These are phyloP conservation scores for Erythrophleum ivorense DNA, from an alignment of 331 rosid genomes.

Conservation along the genomic window DNA sequence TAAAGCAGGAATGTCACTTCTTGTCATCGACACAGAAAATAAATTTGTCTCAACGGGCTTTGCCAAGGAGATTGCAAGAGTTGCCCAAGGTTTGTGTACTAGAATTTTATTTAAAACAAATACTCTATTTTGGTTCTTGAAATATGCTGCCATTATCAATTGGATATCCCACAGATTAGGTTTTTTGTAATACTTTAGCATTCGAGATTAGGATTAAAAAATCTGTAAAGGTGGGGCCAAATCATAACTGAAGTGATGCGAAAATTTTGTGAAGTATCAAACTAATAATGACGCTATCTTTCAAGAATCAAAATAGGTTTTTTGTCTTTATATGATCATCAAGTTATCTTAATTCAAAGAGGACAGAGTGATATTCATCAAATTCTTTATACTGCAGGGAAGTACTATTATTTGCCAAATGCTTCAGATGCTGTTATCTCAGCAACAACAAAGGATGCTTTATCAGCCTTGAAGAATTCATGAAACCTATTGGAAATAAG, in stretches of 20 bases:
- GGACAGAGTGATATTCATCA: slow-evolving; percentile 25
- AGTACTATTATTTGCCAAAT: slow-evolving; percentile 94
- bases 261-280: not conserved
- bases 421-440: slow-evolving; percentile 95
- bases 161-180: not conserved
- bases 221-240: not conserved
- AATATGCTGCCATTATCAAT: slow-evolving; percentile 1
- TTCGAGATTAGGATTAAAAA: not conserved
- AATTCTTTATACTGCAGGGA: slow-evolving; percentile 62
- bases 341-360: slow-evolving; percentile 24
- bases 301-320: not conserved
- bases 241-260: not conserved
- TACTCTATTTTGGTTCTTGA: not conserved
- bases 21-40: slow-evolving; percentile 95
- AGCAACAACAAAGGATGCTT: slow-evolving; percentile 83
- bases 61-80: slow-evolving; percentile 98
- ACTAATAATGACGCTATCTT: not conserved
- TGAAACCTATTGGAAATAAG: slow-evolving; percentile 45
- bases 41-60: slow-evolving; percentile 97
- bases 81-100: slow-evolving; percentile 88
- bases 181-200: not conserved
- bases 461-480: slow-evolving; percentile 76
- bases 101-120: not conserved
- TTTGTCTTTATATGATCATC: slow-evolving; percentile 22
- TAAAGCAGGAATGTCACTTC: slow-evolving; percentile 98